phyloP scores from a whole-genome alignment of 1,284 basidiomycete genomes.

The Hemileia vastatrix region DNA sequence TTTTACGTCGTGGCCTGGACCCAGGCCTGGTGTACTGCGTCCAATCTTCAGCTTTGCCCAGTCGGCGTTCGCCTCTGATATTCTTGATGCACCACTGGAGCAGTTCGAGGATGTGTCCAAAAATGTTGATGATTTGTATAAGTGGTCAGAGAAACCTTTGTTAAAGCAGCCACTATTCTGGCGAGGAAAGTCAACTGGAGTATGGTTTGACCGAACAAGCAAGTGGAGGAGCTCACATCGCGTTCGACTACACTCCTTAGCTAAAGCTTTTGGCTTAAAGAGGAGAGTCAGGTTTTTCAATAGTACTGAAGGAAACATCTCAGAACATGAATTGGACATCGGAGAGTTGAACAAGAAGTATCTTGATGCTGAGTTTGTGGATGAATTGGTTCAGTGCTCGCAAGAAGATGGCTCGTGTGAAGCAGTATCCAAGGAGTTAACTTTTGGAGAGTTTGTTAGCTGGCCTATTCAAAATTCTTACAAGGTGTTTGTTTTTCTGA shows the following conservation, averaged over 20 bases:
- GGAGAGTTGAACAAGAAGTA: conserved; percentile 44
- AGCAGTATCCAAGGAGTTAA: conserved; percentile 22
- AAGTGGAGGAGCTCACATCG: conserved; percentile 46
- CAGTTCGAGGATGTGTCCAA: conserved; percentile 15
- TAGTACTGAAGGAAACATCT: no score
- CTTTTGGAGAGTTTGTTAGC: conserved; percentile 26
- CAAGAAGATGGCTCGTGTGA: conserved; percentile 26
- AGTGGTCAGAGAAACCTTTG: conserved; percentile 43
- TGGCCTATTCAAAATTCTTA: conserved; percentile 18
- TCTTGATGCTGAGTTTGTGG: conserved; percentile 46
- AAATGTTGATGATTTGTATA: conserved; percentile 29
- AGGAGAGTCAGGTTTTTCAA: no score
- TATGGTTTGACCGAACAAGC: conserved; percentile 41
- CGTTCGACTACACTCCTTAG: conserved; percentile 41
- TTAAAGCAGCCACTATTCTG: conserved; percentile 47
- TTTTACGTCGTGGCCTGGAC: conserved; percentile 18
- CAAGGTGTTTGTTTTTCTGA: conserved; percentile 1
- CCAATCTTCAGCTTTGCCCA: conserved; percentile 22
- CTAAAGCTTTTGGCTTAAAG: conserved; percentile 32
- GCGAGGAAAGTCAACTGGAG: conserved; percentile 47
- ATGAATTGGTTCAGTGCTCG: conserved; percentile 30
- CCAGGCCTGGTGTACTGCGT: background rate
- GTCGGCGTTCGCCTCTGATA: conserved; percentile 13
- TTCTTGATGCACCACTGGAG: conserved; percentile 12
- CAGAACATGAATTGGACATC: conserved; percentile 33